Percentiles rank a stretch among this genome's conserved stretches.
These are phyloP conservation scores for Phytopythium cucurbitacearum DNA, from an alignment of 352 stramenopile species.

Conservation along the genomic window DNA sequence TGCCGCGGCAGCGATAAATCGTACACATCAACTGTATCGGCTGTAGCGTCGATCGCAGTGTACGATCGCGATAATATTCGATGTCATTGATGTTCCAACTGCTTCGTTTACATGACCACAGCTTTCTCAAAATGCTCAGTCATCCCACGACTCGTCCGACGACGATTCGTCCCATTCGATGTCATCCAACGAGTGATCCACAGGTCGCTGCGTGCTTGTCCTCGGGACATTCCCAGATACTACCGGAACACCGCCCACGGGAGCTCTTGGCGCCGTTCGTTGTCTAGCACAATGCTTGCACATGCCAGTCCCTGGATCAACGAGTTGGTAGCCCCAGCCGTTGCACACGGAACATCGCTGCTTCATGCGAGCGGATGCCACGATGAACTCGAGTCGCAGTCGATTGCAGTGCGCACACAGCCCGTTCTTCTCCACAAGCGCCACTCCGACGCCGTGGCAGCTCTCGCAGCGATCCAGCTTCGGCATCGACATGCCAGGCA, in stretches of 20 bases:
- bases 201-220: constrained; percentile 1
- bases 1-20: too few species aligned
- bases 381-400: constrained; percentile 63
- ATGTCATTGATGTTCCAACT: too few species aligned
- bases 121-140: constrained; percentile 7
- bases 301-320: constrained; percentile 35
- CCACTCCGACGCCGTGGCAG: constrained; percentile 49
- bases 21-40: too few species aligned
- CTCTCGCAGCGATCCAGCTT: constrained; percentile 44
- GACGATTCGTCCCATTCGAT: constrained; percentile 50
- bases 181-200: constrained; percentile 13
- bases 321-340: constrained; percentile 54
- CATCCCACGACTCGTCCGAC: constrained; percentile 41
- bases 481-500: constrained; percentile 16
- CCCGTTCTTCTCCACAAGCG: constrained; percentile 65
- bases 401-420: constrained; percentile 68
- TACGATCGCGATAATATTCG: too few species aligned
- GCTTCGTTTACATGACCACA: too few species aligned
- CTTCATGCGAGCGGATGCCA: constrained; percentile 56
- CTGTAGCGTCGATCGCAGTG: too few species aligned
- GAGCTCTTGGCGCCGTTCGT: neutral
- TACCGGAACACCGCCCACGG: constrained; percentile 1
- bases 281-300: constrained; percentile 49
- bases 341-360: constrained; percentile 43
- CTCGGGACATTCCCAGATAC: constrained; percentile 7